These are phyloP conservation scores for Coniella vitis DNA, from an alignment of 2,329 filamentous ascomycete genomes.

Conservation along the genomic window DNA sequence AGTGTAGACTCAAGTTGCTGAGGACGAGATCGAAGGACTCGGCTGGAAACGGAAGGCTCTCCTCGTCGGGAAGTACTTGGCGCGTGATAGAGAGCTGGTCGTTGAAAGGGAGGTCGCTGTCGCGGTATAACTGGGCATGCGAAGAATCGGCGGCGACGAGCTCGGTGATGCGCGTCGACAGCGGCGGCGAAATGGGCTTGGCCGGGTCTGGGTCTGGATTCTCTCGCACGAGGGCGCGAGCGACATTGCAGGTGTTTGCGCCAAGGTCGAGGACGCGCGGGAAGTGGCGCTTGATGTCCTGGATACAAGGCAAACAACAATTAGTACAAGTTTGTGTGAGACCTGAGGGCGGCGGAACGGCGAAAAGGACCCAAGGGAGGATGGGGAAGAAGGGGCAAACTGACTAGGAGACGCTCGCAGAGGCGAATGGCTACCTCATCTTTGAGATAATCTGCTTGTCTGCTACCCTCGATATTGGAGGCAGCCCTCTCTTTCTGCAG, in stretches of 20 bases:
- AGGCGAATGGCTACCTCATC: constrained; percentile 84
- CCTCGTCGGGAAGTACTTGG: constrained; percentile 65
- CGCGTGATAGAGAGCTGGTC: constrained; percentile 61
- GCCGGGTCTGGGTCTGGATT: constrained; percentile 56
- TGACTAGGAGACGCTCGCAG: constrained; percentile 74
- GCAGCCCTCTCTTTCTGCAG: constrained; percentile 86
- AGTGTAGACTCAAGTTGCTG: constrained; percentile 85
- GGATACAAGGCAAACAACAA: not conserved
- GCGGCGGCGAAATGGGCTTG: constrained; percentile 54
- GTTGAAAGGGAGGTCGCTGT: constrained; percentile 70
- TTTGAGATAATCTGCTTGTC: constrained; percentile 84
- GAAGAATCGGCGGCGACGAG: constrained; percentile 82
- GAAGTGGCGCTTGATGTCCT: constrained; percentile 91
- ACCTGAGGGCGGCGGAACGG: not conserved
- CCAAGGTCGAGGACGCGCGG: constrained; percentile 83
- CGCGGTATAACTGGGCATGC: constrained; percentile 68
- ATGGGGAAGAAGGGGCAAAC: constrained; percentile 13
- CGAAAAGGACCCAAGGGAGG: no score
- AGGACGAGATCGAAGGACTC: constrained; percentile 83
- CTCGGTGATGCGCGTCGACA: constrained; percentile 64
- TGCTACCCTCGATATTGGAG: constrained; percentile 59
- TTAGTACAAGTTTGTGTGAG: not conserved
- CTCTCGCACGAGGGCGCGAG: constrained; percentile 66
- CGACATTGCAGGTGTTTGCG: constrained; percentile 92
- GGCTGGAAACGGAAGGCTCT: constrained; percentile 67